Evolutionary conservation across 306 rosid genomes (phyloP).

Genomic region (Abrus pulchellus): DNA sequence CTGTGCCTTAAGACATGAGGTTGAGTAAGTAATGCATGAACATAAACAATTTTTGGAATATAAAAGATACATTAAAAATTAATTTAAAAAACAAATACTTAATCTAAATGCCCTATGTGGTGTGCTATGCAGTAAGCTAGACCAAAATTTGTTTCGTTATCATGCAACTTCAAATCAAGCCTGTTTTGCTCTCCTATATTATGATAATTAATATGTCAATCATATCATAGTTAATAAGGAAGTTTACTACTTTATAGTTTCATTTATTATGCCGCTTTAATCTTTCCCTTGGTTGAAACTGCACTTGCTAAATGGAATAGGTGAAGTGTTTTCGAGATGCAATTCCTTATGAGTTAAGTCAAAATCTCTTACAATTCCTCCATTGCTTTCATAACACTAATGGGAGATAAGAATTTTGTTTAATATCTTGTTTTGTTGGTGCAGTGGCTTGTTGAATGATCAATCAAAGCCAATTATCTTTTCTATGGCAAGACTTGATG

Average conservation of each 20-base stretch:
- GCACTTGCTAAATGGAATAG: constrained; percentile 11
- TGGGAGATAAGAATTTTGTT: background rate
- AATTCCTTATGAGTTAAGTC: constrained; percentile 27
- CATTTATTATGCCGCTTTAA: background rate
- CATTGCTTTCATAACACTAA: background rate
- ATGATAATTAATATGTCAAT: background rate
- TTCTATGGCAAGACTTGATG: constrained; percentile 75
- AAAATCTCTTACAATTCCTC: constrained; percentile 10
- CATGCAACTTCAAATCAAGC: background rate
- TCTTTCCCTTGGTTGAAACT: background rate
- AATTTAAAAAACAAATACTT: background rate
- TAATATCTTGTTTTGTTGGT: constrained; percentile 10
- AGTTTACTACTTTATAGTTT: background rate
- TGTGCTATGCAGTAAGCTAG: background rate
- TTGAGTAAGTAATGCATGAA: background rate
- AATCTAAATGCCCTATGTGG: background rate
- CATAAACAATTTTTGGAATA: no score
- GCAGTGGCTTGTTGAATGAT: constrained; percentile 68
- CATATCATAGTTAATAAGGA: background rate
- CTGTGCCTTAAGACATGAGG: background rate
- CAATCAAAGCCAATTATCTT: constrained; percentile 74
- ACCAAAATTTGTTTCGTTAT: constrained; percentile 4
- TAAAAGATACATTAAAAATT: no score
- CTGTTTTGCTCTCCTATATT: background rate
- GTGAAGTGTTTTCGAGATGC: background rate